Evolutionary conservation across 2,329 filamentous ascomycete species (phyloP), one percentile per base, ranked within the genome.

Genomic region (Penicillium sp.): DNA sequence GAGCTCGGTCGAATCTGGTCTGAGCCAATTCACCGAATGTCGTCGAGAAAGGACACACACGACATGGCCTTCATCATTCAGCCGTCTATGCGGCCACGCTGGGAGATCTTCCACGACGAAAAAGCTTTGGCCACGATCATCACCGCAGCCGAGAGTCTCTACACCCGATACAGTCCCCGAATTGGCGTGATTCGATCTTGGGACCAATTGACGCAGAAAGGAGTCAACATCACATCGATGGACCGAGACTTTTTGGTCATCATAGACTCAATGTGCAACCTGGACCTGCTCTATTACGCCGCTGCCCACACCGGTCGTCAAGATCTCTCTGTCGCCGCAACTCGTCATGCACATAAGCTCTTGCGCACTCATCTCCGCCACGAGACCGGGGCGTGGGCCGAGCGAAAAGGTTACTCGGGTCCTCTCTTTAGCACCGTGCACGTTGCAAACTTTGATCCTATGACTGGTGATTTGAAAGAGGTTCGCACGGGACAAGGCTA

Each of bases 11-110:
- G 39, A 1, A 40, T 18, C n/a, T 59, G 56, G 56, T 49, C 53
- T 4, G 43, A 36, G 9, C 55, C 55, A 1, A 36, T 59, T 8
- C 50, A 55, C n/a, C 26, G 34, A 5, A 56, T 56, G 51, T 36
- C 43, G 12, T 28, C 39, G 4, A 70, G 76, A 26, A 79, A 68
- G 6, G 74, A 79, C 48, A 79, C 76, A 0, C 77, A 80, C 50
- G 77, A 80, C 42, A 70, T 80, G 54, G 74, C 74, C 0, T 80
- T 80, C 51, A 78, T 80, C 4, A 66, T 78, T 1, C 67, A 73
- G 53, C 76, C 76, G 0, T 69, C 74, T 0, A 53, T 78, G 1
- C 66, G 71, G 9, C 61, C 66, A 27, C 71, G 76, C 43, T 79
- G 71, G 70, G 76, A 79, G 47, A 56, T 78, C 4, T 73, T 68